These are phyloP conservation scores for Tuber indicum DNA, from an alignment of 495 filamentous ascomycete genomes.

Conservation along the genomic window DNA sequence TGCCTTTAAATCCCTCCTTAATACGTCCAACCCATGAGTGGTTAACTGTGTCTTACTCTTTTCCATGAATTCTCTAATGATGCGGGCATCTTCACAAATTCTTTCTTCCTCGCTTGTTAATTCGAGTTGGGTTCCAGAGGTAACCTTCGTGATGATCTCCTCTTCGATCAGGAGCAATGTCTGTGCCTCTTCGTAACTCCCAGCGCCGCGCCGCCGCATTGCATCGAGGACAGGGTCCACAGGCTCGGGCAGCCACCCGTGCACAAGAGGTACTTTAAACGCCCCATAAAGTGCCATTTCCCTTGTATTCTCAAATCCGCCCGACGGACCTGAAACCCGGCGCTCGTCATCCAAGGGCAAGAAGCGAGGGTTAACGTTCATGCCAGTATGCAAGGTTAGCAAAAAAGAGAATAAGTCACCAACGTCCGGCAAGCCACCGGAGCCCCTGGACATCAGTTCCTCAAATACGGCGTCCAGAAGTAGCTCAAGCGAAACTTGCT, in stretches of 20 bases:
- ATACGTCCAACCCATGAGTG: constrained; percentile 64
- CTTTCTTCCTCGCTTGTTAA: constrained; percentile 61
- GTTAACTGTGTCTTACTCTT: constrained; percentile 82
- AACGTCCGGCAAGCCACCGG: constrained; percentile 67
- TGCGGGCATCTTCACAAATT: constrained; percentile 68
- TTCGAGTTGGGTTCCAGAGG: constrained; percentile 48
- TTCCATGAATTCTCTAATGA: constrained; percentile 72
- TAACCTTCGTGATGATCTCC: constrained; percentile 74
- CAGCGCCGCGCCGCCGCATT: constrained; percentile 64
- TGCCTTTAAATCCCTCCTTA: constrained; percentile 57
- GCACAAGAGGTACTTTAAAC: constrained; percentile 81
- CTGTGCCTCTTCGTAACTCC: constrained; percentile 84
- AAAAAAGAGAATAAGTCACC: constrained; percentile 80
- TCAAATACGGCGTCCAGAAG: constrained; percentile 85
- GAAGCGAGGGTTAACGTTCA: constrained; percentile 95
- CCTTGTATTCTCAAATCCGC: constrained; percentile 70
- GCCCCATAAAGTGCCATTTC: constrained; percentile 83
- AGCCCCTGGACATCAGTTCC: constrained; percentile 66
- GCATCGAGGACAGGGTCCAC: constrained; percentile 55
- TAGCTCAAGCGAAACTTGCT: constrained; percentile 79
- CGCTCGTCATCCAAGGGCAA: constrained; percentile 49
- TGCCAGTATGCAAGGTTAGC: constrained; percentile 83
- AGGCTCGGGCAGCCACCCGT: constrained; percentile 77
- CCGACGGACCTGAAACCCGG: constrained; percentile 48
- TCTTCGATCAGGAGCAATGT: constrained; percentile 80